phyloP scores from a whole-genome alignment of 208 protist genomes.

The Lotmaria passim region DNA sequence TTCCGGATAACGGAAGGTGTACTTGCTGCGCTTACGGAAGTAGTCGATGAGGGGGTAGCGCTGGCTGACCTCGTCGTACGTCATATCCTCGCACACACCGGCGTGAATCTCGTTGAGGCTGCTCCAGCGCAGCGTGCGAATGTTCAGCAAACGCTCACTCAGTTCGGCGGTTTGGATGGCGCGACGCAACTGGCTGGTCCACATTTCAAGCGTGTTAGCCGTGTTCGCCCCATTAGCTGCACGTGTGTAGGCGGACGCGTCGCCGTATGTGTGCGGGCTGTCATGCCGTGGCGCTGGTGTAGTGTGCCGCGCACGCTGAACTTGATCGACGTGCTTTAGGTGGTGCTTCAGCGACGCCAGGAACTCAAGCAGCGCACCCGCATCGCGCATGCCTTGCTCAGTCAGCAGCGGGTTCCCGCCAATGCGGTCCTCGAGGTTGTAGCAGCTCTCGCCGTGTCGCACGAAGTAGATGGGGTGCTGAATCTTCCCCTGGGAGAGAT shows the following conservation, averaged over 20 bases:
- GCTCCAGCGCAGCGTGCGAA: slow-evolving; percentile 84
- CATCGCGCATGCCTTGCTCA: slow-evolving; percentile 72
- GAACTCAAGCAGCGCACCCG: slow-evolving; percentile 73
- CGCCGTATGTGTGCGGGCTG: not conserved
- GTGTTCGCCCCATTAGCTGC: slow-evolving; percentile 10
- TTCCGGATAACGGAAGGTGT: slow-evolving; percentile 88
- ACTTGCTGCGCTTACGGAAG: slow-evolving; percentile 83
- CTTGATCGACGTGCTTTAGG: slow-evolving; percentile 26
- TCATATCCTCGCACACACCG: slow-evolving; percentile 88
- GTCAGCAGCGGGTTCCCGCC: slow-evolving; percentile 84
- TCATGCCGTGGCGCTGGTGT: not conserved
- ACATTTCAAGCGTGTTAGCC: slow-evolving; percentile 68
- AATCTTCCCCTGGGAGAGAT: slow-evolving; percentile 81
- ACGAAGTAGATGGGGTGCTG: slow-evolving; percentile 92
- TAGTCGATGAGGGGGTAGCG: slow-evolving; percentile 81
- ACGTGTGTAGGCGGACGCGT: not conserved
- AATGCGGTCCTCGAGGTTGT: slow-evolving; percentile 88
- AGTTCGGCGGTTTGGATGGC: slow-evolving; percentile 86
- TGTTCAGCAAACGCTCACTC: slow-evolving; percentile 60
- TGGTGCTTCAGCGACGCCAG: slow-evolving; percentile 74
- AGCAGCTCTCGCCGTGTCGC: slow-evolving; percentile 84
- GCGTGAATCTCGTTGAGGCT: slow-evolving; percentile 91
- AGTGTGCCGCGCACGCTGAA: slow-evolving; percentile 12
- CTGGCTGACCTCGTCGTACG: slow-evolving; percentile 75
- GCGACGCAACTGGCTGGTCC: slow-evolving; percentile 85